Percentiles rank a stretch among this genome's conserved stretches.
phyloP scores from a whole-genome alignment of 2,329 filamentous ascomycete species.

The Diaporthe vexans region DNA sequence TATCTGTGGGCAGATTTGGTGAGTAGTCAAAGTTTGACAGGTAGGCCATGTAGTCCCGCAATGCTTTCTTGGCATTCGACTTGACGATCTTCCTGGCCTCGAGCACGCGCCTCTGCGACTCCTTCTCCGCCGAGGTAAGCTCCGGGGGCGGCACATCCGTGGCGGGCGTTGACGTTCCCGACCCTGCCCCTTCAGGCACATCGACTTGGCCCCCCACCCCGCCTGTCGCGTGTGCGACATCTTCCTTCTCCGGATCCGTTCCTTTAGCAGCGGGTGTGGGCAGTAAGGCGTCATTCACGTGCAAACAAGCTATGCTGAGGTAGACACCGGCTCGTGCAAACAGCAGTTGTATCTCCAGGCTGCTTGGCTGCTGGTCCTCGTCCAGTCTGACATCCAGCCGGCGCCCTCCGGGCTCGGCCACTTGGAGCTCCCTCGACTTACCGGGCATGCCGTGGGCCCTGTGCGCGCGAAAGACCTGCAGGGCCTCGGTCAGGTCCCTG shows the following conservation, averaged over 20 bases:
- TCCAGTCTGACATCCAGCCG: slow-evolving; percentile 54
- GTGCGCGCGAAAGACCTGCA: slow-evolving; percentile 68
- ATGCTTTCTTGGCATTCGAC: slow-evolving; percentile 79
- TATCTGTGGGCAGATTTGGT: slow-evolving; percentile 73
- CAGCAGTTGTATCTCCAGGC: slow-evolving; percentile 79
- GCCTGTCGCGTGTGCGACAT: slow-evolving; percentile 45
- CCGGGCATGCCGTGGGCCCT: slow-evolving; percentile 64
- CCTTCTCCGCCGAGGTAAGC: slow-evolving; percentile 59
- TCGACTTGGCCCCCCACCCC: background rate
- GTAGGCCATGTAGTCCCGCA: slow-evolving; percentile 81
- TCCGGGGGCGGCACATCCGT: slow-evolving; percentile 48
- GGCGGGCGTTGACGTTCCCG: slow-evolving; percentile 41
- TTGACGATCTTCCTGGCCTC: slow-evolving; percentile 79
- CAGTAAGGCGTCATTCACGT: slow-evolving; percentile 66
- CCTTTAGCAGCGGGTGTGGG: slow-evolving; percentile 34
- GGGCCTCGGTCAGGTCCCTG: slow-evolving; percentile 77
- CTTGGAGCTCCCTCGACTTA: slow-evolving; percentile 64
- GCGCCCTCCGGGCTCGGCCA: slow-evolving; percentile 47
- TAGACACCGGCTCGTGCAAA: slow-evolving; percentile 84
- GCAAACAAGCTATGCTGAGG: slow-evolving; percentile 77
- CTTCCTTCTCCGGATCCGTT: slow-evolving; percentile 40
- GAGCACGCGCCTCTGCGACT: slow-evolving; percentile 60
- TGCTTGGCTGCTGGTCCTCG: slow-evolving; percentile 75
- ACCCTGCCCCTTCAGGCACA: slow-evolving; percentile 10
- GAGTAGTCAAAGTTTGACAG: slow-evolving; percentile 84